Conservation (phyloP, 306 rosid genomes). For the Heteromeles arbutifolia region DNA sequence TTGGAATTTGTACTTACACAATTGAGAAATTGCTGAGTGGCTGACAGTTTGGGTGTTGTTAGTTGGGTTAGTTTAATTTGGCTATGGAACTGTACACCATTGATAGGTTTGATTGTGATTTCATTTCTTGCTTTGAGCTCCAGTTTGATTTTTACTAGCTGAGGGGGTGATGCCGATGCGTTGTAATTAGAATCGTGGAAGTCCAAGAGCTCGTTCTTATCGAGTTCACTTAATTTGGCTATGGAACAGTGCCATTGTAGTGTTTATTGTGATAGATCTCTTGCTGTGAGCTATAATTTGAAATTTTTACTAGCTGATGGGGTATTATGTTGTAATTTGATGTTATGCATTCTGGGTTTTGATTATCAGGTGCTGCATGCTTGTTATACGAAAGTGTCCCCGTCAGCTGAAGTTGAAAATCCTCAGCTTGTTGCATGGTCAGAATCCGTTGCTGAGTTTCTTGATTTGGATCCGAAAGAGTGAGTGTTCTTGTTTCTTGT, state of each 20-base stretch:
- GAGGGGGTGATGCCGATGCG: too few relatives aligned
- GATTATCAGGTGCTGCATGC: conserved; percentile 77
- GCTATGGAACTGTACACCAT: neutral
- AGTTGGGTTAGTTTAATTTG: neutral
- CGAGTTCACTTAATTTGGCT: neutral
- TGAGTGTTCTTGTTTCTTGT: conserved; percentile 30
- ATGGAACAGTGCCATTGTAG: neutral
- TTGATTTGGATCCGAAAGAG: conserved; percentile 82
- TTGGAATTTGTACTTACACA: neutral
- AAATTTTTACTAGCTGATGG: neutral
- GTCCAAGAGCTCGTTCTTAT: too few relatives aligned
- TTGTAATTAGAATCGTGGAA: too few relatives aligned
- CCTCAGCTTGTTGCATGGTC: conserved; percentile 95
- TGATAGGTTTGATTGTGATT: neutral
- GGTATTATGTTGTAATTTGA: neutral
- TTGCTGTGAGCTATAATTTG: neutral
- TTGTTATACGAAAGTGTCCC: conserved; percentile 69
- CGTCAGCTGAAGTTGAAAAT: conserved; percentile 61
- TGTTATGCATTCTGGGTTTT: neutral
- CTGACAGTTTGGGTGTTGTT: neutral
- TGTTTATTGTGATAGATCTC: neutral
- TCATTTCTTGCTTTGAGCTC: neutral
- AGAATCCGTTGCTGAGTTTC: conserved; percentile 56
- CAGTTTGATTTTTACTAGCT: too few relatives aligned
- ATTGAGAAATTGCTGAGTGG: neutral